Percentiles rank a stretch among this genome's conserved stretches.
These are phyloP conservation scores for Acorus gramineus DNA, from an alignment of 106 monocot genomes.

Conservation along the genomic window DNA sequence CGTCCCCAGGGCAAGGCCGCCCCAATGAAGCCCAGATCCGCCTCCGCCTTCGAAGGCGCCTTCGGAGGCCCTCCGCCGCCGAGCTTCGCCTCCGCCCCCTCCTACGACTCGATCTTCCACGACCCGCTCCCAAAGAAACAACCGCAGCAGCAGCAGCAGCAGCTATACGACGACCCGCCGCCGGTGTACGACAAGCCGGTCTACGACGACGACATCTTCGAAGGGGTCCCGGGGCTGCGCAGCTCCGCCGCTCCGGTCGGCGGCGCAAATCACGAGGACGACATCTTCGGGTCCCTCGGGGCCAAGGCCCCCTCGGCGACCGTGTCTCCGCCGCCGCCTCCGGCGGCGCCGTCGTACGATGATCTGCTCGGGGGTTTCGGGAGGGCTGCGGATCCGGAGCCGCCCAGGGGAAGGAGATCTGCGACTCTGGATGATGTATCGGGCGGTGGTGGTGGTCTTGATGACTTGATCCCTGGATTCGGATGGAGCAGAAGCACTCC, in stretches of 20 bases:
- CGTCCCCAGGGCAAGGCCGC: conserved; percentile 48
- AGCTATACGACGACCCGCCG: neutral
- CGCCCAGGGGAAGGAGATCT: neutral
- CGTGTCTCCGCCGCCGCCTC: neutral
- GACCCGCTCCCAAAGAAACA: conserved; percentile 7
- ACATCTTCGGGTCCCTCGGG: conserved; percentile 26
- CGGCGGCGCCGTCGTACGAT: neutral
- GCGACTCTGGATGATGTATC: conserved; percentile 1
- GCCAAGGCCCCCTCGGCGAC: neutral
- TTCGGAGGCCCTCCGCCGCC: neutral
- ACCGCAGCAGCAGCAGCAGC: conserved; percentile 1
- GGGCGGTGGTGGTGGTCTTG: conserved; percentile 23
- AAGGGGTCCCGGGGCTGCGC: conserved; percentile 52
- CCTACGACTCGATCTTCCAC: conserved; percentile 17
- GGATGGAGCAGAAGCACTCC: conserved; percentile 24
- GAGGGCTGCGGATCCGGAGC: conserved; percentile 5
- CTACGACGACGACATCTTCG: conserved; percentile 62
- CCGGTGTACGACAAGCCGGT: conserved; percentile 58
- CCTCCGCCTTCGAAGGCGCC: conserved; percentile 6
- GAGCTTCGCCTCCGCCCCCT: conserved; percentile 1
- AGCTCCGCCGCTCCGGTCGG: conserved; percentile 4
- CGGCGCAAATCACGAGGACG: conserved; percentile 15
- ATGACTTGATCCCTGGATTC: conserved; percentile 75
- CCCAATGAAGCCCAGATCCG: conserved; percentile 29
- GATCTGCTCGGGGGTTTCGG: conserved; percentile 31